Evolutionary conservation across 164 flowering plant genomes (phyloP).

Genomic region (Macadamia integrifolia): DNA sequence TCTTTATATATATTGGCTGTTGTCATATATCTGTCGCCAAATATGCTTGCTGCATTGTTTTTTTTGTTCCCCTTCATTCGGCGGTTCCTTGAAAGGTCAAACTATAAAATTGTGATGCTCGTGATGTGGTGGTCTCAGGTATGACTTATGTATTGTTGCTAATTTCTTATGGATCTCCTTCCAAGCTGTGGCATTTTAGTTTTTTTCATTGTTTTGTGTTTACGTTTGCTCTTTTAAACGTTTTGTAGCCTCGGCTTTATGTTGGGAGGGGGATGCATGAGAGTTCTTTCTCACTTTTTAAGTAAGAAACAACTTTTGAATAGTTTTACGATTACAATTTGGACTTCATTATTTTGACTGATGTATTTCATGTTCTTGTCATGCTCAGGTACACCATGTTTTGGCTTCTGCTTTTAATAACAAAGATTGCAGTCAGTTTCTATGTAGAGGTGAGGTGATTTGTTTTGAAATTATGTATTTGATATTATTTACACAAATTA

Average conservation of each 20-base stretch:
- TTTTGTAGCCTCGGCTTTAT: constrained; percentile 90
- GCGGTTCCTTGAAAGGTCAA: constrained; percentile 80
- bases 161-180: no score
- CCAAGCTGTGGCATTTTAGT: no score
- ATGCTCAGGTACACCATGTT: constrained; percentile 82
- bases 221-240: neutral
- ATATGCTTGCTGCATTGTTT: constrained; percentile 70
- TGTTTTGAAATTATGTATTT: no score
- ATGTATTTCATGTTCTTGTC: neutral
- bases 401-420: constrained; percentile 81
- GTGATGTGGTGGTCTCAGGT: constrained; percentile 99
- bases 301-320: constrained; percentile 41
- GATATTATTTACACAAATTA: no score
- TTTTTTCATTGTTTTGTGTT: no score
- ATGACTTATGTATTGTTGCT: neutral
- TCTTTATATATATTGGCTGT: constrained; percentile 86
- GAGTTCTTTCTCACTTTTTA: constrained; percentile 80
- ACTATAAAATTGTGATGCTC: constrained; percentile 69
- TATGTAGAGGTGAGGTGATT: constrained; percentile 59
- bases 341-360: no score
- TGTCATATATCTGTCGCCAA: constrained; percentile 83
- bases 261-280: constrained; percentile 99
- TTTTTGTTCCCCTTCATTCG: constrained; percentile 83
- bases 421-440: constrained; percentile 91
- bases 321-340: neutral